Evolutionary conservation across 768 basidiomycete species (phyloP).

Genomic region (Trichaptum fuscoviolaceum): DNA sequence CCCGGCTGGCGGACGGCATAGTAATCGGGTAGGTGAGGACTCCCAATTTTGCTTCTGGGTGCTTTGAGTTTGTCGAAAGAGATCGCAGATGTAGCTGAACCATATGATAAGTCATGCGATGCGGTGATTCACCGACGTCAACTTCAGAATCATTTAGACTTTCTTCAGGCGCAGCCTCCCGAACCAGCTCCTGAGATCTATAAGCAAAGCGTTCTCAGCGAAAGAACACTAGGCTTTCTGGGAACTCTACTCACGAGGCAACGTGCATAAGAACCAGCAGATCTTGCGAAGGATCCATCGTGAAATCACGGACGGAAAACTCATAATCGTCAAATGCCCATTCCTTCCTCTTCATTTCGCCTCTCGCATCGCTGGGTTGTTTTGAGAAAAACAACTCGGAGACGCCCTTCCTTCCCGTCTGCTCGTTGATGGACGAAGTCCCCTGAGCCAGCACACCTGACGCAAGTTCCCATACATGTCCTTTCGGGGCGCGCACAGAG

Average conservation of each 20-base stretch:
- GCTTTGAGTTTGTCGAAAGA: background rate
- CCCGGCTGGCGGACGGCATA: background rate
- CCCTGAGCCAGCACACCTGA: constrained; percentile 4
- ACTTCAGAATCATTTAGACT: too few species aligned
- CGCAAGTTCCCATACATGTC: constrained; percentile 1
- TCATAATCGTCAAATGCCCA: background rate
- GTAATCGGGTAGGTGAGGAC: background rate
- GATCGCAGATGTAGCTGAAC: background rate
- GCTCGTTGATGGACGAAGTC: background rate
- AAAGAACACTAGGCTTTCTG: background rate
- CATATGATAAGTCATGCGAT: background rate
- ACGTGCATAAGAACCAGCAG: background rate
- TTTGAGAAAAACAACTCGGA: background rate
- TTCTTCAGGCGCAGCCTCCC: too few species aligned
- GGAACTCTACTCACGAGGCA: background rate
- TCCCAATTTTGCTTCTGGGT: background rate
- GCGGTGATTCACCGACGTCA: too few species aligned
- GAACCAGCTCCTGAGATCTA: too few species aligned
- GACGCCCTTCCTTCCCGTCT: background rate
- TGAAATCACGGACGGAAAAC: background rate
- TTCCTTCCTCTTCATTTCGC: background rate
- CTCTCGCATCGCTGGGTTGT: background rate
- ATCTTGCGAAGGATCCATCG: constrained; percentile 2
- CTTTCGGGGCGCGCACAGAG: background rate
- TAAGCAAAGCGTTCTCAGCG: background rate